Base-by-base conservation (phyloP, 768 basidiomycete genomes). In the Hericium coralloides region DNA sequence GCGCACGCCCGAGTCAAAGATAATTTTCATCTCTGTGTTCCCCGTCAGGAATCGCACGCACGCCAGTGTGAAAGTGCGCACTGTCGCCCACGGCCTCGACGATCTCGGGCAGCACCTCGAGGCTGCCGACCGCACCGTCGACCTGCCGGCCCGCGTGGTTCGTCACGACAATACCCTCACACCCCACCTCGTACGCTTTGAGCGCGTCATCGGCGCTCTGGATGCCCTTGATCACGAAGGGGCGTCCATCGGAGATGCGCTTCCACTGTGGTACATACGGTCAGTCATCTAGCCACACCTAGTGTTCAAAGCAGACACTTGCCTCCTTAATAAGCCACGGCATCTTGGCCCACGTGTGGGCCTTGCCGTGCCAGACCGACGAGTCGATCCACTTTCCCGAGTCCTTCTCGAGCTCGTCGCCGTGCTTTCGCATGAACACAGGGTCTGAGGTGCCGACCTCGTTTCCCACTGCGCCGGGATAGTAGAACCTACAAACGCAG, bases 61-160 rank as follows among this genome's bases (percentile, higher is more conserved):
- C 38, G 39, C 39, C 22, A 20, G 25, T 20, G 39, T 31, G 20
- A 31, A 15, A 9, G 18, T 6, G 67, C 75, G 52, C 52, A 76
- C 75, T 77, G 59, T 77, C 75, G 7, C 78, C 78, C 36, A 80
- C 75, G 22, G 79, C 81, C 50, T 77, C 72, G 12, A 70, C 75
- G 54, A 80, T 79, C 25, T 75, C 76, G n/a, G 76, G 74, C 6
- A 80, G 72, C 26, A 74, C 68, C 58, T 79, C 79, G 47, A 81
- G 66, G 54, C 77, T 78, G 17, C 72, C 77, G 5, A 81, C 72
- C 2, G 79, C 79, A 18, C 80, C 81, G 64, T 83, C 81, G 39
- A 82, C 77, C 63, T 82, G 80, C 20, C 81, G 67, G 0, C 79
- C 80, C 4, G 78, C 80, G 63, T 81, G 79, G 60, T 79, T 81